Base-by-base conservation (phyloP, 768 basidiomycete species). In the Strobilomyces echinocephalus region DNA sequence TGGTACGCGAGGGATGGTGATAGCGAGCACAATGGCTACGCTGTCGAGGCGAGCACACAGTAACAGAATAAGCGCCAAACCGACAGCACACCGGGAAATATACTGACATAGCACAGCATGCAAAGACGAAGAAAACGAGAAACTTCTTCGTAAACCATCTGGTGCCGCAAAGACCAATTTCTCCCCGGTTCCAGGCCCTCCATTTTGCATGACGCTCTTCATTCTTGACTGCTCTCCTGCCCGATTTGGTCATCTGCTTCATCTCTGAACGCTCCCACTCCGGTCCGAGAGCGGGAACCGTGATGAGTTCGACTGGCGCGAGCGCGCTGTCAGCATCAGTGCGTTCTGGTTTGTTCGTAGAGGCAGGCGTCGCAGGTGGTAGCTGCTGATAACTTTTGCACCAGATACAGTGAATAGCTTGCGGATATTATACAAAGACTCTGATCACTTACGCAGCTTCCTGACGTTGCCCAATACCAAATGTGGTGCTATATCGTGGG, bases 181-280 rank as follows among this genome's bases (percentile, higher is more conserved):
- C 79, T 45, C 86, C 90, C 52, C 91, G 78, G 55, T 81, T 85
- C 84, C 87, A 95, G 21, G 79, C 78, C 58, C 78, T 83, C 84
- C 84, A 91, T 58, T 82, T 79, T 48, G 79, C 75, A 50, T 63
- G 71, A 52, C 83, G 76, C 45, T 71, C 64, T 45, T 82, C 82
- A 14, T 72, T 63, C 65, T 81, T 82, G 46, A 79, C 74, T 69
- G 91, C 86, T 28, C 79, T 75, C 64, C 79, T 80, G 5, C 81
- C 88, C 2, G 82, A 72, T 63, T 84, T 87, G 1, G 87, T 88
- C 81, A 91, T 87, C 35, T 79, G 79, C 45, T 78, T 79, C 68
- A 97, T 71, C 67, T 97, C 94, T 18, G 79, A 73, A 46, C 83
- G 82, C 24, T 79, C 79, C 94, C 94, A 97, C 72, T 97, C 94